Conservation (phyloP, 2,329 filamentous ascomycete genomes). For the Clathrospora elynae region DNA sequence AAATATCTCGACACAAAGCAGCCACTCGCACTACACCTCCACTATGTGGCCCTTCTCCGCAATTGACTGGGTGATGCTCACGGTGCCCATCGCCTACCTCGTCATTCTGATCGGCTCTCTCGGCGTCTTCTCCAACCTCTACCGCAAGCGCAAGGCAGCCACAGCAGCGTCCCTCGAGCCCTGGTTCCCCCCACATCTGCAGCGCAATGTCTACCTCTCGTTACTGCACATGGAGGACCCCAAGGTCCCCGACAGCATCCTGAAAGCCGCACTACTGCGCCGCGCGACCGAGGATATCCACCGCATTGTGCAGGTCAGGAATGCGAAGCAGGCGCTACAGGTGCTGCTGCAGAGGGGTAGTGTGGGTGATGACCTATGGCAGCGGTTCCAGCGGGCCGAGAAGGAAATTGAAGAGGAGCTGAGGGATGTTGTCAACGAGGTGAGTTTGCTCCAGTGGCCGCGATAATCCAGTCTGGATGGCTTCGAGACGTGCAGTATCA, state of each 20-base stretch:
- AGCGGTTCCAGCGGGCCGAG: slow-evolving; percentile 88
- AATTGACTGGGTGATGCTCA: slow-evolving; percentile 81
- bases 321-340: slow-evolving; percentile 84
- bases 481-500: neutral
- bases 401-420: slow-evolving; percentile 98
- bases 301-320: slow-evolving; percentile 85
- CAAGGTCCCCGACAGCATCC: slow-evolving; percentile 77
- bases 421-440: slow-evolving; percentile 90
- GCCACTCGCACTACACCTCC: slow-evolving; percentile 14
- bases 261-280: slow-evolving; percentile 86
- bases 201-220: slow-evolving; percentile 93
- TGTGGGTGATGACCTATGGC: slow-evolving; percentile 94
- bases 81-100: slow-evolving; percentile 88
- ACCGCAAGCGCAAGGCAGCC: slow-evolving; percentile 84
- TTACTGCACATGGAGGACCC: slow-evolving; percentile 80
- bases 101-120: slow-evolving; percentile 85
- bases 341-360: slow-evolving; percentile 85
- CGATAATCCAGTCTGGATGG: neutral
- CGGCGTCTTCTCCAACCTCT: slow-evolving; percentile 88
- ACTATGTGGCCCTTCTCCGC: slow-evolving; percentile 51
- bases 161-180: slow-evolving; percentile 85
- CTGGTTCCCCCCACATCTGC: slow-evolving; percentile 90
- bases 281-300: slow-evolving; percentile 92
- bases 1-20: neutral
- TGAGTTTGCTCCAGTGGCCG: slow-evolving; percentile 50